Base-by-base conservation (phyloP, 345 rosid species). In the Murraya paniculata region DNA sequence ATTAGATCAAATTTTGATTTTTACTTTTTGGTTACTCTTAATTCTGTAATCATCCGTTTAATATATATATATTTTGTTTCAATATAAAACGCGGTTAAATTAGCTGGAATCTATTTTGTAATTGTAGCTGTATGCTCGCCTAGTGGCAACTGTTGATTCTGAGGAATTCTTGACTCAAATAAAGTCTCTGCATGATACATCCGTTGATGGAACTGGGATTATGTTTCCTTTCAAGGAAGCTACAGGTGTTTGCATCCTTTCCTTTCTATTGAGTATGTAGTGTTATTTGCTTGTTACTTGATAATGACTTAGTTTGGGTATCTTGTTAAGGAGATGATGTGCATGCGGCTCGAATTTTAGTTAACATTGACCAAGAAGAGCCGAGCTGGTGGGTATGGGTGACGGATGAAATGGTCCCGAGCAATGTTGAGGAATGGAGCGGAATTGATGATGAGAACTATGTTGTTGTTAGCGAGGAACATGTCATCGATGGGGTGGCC, bases 361-460 rank as follows among this genome's bases (percentile, higher is more conserved):
- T 95, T 45, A 92, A 91, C 38, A 84, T 89, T 25, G 90, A 86
- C 80, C 81, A 88, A 19, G 89, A 92, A 75, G 92, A 93, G 56
- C 99, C 98, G 30, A 93, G 99, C 80, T 89, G 97, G 97, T 95
- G 99, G 99, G 96, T 95, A 31, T 92, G 97, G 90, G 99, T 95
- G 55, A 89, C 94, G 3, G 95, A 93, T 77, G 97, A 95, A 62
- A 93, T 92, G 99, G 81, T 88, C 56, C 98, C 92, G 1, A 88
- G 84, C 82, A 89, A 88, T 74, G 88, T 82, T 9, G 98, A 92
- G 80, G 99, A 93, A 81, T 65, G 85, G 84, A 92, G 97, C 71
- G 89, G 90, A 4, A 92, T 95, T 21, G 99, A 95, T 80, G 76
- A 91, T 71, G 96, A 95, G 13, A 90, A 80, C 77, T 95, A 95